phyloP scores from a whole-genome alignment of 176 grass and related monocot species.

The Ensete ventricosum region DNA sequence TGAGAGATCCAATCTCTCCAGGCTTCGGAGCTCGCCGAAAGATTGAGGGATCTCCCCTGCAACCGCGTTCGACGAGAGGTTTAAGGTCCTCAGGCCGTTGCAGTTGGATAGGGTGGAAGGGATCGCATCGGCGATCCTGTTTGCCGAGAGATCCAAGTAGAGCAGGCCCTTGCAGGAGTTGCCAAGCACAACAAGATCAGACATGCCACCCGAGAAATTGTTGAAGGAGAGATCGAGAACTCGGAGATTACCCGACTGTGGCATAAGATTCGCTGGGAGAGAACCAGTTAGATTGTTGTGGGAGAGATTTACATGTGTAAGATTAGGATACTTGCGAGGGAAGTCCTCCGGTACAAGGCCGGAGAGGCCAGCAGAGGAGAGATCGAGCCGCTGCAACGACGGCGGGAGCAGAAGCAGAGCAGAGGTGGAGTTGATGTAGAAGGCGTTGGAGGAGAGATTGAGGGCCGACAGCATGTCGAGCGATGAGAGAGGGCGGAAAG shows the following conservation, averaged over 20 bases:
- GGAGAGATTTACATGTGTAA: conserved; percentile 43
- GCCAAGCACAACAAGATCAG: conserved; percentile 21
- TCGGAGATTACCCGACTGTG: conserved; percentile 28
- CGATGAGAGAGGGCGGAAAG: conserved; percentile 30
- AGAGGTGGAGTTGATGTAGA: conserved; percentile 32
- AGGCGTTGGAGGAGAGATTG: conserved; percentile 63
- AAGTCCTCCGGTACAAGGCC: conserved; percentile 41
- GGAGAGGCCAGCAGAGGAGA: conserved; percentile 47
- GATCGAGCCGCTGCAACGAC: conserved; percentile 42
- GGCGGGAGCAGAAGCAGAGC: conserved; percentile 35
- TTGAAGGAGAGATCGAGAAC: conserved; percentile 66
- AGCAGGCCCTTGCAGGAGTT: conserved; percentile 25
- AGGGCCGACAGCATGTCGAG: conserved; percentile 38
- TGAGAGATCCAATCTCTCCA: conserved; percentile 66
- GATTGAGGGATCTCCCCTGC: conserved; percentile 36
- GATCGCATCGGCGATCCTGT: conserved; percentile 42
- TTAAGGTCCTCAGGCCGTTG: conserved; percentile 40
- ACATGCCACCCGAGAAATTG: conserved; percentile 64
- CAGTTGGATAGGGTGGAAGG: conserved; percentile 51
- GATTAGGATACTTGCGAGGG: conserved; percentile 40
- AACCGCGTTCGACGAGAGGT: conserved; percentile 67
- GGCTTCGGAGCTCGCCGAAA: conserved; percentile 28
- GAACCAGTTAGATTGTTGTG: conserved; percentile 66
- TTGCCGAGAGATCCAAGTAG: conserved; percentile 62
- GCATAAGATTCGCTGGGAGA: conserved; percentile 30